Percentiles rank a stretch among this genome's conserved stretches.
Conservation (phyloP, 139 green algal genomes). For the Axilococcus clingmanii region DNA sequence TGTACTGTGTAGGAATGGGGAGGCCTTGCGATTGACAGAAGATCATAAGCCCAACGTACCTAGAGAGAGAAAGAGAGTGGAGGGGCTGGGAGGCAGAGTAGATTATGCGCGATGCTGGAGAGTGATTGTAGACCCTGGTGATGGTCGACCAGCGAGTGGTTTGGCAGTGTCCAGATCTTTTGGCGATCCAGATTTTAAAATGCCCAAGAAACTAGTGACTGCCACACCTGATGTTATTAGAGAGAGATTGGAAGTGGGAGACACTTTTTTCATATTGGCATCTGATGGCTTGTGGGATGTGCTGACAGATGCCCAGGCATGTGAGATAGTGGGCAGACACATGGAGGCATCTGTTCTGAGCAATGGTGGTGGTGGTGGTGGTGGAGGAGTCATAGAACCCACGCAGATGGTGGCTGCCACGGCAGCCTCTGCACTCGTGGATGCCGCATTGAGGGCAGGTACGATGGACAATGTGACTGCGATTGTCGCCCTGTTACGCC, state of each 20-base stretch:
- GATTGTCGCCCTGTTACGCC: conserved; percentile 23
- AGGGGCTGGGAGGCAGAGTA: conserved; percentile 81
- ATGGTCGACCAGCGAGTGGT: conserved; percentile 34
- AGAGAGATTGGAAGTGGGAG: conserved; percentile 42
- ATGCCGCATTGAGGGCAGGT: conserved; percentile 7
- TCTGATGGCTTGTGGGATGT: conserved; percentile 94
- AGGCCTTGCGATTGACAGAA: conserved; percentile 49
- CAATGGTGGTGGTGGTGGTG: conserved; percentile 22
- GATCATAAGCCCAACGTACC: conserved; percentile 94
- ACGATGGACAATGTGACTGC: conserved; percentile 40
- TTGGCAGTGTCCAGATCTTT: conserved; percentile 91
- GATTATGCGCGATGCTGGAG: conserved; percentile 91
- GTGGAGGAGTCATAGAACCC: not conserved
- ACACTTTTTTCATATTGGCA: conserved; percentile 77
- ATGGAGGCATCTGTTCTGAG: no score
- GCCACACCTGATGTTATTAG: conserved; percentile 68
- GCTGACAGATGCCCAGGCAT: conserved; percentile 65
- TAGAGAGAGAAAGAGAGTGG: conserved; percentile 84
- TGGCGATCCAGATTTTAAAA: conserved; percentile 84
- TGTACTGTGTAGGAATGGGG: conserved; percentile 64
- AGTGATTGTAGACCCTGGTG: conserved; percentile 32
- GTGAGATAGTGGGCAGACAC: conserved; percentile 16
- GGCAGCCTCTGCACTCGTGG: conserved; percentile 18
- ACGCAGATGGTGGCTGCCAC: conserved; percentile 3
- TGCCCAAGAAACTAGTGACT: conserved; percentile 83